Evolutionary conservation across 163 green algal genomes (phyloP), one percentile per base, ranked within the genome.

Genomic region (Chlorella variabilis): DNA sequence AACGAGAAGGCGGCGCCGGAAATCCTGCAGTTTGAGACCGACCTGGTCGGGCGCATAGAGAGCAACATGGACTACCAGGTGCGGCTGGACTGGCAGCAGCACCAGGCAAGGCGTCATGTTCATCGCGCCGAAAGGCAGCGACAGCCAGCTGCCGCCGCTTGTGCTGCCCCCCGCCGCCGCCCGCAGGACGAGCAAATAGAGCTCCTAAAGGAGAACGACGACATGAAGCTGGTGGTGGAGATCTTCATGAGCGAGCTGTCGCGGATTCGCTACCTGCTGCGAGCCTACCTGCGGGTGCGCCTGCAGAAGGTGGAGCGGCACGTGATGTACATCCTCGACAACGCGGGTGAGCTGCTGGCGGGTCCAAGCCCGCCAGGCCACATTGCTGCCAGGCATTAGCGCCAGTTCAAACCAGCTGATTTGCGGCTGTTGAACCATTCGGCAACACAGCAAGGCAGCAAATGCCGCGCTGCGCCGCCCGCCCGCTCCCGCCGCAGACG

Each of bases 271-370:
- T 93, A 91, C 80, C 54, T 91, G 71, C 62, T 94, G 68, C 81
- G 88, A 13, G 71, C 66, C n/a, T 94, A 94, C 84, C 80, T 87
- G 15, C 78, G 90, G 3, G 75, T 77, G 25, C 83, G 90, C 3
- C 56, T 93, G 48, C 71, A 83, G n/a, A 94, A 94, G 73, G 78
- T 93, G 33, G 87, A 94, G 75, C 67, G 73, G 41, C 85, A 88
- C 23, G 82, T 78, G 17, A 87, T 92, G 81, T 48, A 87, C 74
- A 82, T 90, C 20, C 67, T 93, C n/a, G 87, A 90, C 45, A 83
- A 87, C 8, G 33, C 66, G 33, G 77, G 77, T 77, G 49, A 38
- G 77, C 31, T 2, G 34, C n/a, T n/a, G n/a, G n/a, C n/a, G n/a
- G n/a, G n/a, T n/a, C n/a, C n/a, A n/a, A n/a, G n/a, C n/a, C n/a